Percentiles rank a stretch among this genome's conserved stretches.
Conservation (phyloP, 352 stramenopile genomes). For the Phytophthora ramorum region DNA sequence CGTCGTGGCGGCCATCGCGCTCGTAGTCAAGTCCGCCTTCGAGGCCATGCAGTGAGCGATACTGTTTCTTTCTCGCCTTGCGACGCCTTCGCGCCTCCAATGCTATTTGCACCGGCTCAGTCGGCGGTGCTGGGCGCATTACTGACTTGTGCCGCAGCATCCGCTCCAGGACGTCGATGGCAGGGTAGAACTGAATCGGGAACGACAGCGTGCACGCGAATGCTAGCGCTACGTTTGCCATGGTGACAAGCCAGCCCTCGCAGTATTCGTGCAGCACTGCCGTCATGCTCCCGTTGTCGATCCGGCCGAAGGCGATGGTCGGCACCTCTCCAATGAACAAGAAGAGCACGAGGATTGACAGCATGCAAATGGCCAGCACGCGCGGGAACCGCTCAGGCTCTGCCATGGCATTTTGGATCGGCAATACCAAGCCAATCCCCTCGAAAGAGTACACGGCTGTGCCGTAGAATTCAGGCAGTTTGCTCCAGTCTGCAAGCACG, state of each 20-base stretch:
- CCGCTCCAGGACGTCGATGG: conserved; percentile 75
- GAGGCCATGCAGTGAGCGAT: conserved; percentile 26
- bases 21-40: conserved; percentile 23
- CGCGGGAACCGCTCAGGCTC: conserved; percentile 61
- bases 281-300: conserved; percentile 83
- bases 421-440: conserved; percentile 77
- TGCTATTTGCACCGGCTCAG: conserved; percentile 32
- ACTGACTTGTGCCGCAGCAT: conserved; percentile 57
- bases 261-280: conserved; percentile 78
- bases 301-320: conserved; percentile 70
- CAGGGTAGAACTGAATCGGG: conserved; percentile 85
- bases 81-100: conserved; percentile 33
- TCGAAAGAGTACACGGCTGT: conserved; percentile 87
- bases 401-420: conserved; percentile 83
- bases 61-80: conserved; percentile 38
- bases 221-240: conserved; percentile 73
- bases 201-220: conserved; percentile 83
- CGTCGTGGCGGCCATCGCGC: conserved; percentile 11
- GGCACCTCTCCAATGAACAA: conserved; percentile 76
- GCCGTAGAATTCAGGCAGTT: conserved; percentile 77
- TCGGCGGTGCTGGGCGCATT: conserved; percentile 39
- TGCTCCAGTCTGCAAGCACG: conserved; percentile 43
- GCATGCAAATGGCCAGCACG: conserved; percentile 66
- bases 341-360: conserved; percentile 77
- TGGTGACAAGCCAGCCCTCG: conserved; percentile 68